phyloP scores from a whole-genome alignment of 768 basidiomycete genomes.

The Auriscalpium orientale region DNA sequence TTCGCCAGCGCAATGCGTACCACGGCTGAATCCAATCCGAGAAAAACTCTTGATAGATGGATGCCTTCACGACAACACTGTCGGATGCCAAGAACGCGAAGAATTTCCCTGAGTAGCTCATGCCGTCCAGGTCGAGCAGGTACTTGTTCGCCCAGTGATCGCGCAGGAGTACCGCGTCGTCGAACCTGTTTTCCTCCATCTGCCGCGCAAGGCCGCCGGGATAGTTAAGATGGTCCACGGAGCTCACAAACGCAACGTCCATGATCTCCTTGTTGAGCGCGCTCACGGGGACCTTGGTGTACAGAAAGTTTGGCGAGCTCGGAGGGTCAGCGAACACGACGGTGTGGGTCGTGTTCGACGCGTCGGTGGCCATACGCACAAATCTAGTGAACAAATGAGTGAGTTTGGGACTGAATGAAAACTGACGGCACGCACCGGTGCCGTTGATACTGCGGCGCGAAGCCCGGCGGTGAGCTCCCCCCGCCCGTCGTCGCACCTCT shows the following conservation, averaged over 20 bases:
- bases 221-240: conserved; percentile 61
- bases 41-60: conserved; percentile 88
- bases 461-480: conserved; percentile 80
- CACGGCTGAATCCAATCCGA: conserved; percentile 91
- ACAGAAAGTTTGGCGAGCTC: conserved; percentile 46
- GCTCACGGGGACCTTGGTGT: conserved; percentile 50
- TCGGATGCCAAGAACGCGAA: conserved; percentile 81
- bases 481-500: conserved; percentile 95
- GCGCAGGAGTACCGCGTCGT: conserved; percentile 71
- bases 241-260: conserved; percentile 82
- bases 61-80: conserved; percentile 84
- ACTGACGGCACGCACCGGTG: conserved; percentile 48
- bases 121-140: conserved; percentile 87
- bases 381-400: conserved; percentile 33
- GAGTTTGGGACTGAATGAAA: conserved; percentile 8
- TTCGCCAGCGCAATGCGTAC: conserved; percentile 27
- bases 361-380: conserved; percentile 68
- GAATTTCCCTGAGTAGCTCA: conserved; percentile 90
- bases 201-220: conserved; percentile 69
- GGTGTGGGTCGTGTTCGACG: conserved; percentile 44
- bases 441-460: conserved; percentile 75
- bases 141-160: conserved; percentile 90
- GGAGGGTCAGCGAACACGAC: conserved; percentile 67
- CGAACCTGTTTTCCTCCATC: conserved; percentile 57
- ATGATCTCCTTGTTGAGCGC: conserved; percentile 73